Evolutionary conservation across 2,329 filamentous ascomycete genomes (phyloP), one percentile per base, ranked within the genome.

Genomic region (Aspergillus sclerotialis): DNA sequence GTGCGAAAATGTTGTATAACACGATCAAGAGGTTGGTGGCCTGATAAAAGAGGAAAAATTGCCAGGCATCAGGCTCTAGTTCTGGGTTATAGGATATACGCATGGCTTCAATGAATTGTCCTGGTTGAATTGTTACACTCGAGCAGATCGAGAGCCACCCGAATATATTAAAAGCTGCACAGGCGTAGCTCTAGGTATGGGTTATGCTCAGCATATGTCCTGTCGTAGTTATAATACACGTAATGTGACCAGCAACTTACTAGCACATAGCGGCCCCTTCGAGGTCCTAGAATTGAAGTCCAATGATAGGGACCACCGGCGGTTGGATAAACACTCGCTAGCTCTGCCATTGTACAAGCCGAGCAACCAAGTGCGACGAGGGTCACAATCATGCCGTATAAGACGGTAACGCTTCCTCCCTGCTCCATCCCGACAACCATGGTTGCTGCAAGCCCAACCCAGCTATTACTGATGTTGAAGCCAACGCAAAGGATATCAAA

Each of bases 261-360:
- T 34, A 44, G 21, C 7, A 13, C 32, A 14, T 34, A 28, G 17
- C 38, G 49, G 6, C 38, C 26, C 1, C 11, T 15, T 19, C 30
- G 36, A 2, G 42, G 47, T n/a, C 38, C 39, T 35, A 52, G 28
- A n/a, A 60, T 55, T 9, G 46, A 51, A 2, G 57, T 55, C 52
- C 57, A 63, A 16, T 64, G 58, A 35, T 63, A 64, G 29, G 64
- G 61, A 2, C 61, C 61, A 2, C 61, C 60, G 0, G 60, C 61
- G 4, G 60, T 63, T 0, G 60, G 58, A 24, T 60, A 64, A 3
- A 55, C 55, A 15, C 52, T 53, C 4, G 55, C 53, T 3, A 63
- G 48, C 42, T 65, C 62, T 2, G 57, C 60, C 43, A 63, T 48
- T n/a, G 48, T 56, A 9, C 58, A 32, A 2, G 48, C 52, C 21